Conservation (phyloP, 768 basidiomycete genomes). For the Hypholoma fasciculare region DNA sequence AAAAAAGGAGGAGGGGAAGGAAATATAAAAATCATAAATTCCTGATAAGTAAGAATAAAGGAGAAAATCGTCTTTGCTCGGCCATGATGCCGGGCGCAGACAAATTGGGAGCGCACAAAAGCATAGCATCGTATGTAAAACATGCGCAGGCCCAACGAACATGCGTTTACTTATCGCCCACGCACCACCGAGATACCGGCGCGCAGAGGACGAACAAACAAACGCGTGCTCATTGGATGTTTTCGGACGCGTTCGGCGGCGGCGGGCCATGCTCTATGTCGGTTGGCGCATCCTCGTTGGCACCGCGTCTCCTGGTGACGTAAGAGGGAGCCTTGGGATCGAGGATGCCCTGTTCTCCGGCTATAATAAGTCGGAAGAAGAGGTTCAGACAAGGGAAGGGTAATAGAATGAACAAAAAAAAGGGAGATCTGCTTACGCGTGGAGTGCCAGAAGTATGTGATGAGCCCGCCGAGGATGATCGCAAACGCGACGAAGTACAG, state of each 20-base stretch:
- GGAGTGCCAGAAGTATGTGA: constrained; percentile 86
- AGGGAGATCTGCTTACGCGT: constrained; percentile 56
- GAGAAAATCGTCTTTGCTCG: too few relatives aligned
- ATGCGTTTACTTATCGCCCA: too few relatives aligned
- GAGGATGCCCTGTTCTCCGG: constrained; percentile 71
- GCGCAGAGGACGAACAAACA: too few relatives aligned
- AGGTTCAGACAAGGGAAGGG: neutral
- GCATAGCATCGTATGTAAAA: too few relatives aligned
- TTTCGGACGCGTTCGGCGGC: neutral
- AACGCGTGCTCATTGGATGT: neutral
- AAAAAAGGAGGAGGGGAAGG: too few relatives aligned
- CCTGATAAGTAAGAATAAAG: too few relatives aligned
- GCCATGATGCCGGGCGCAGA: too few relatives aligned
- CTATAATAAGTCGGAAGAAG: constrained; percentile 30
- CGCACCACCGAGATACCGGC: too few relatives aligned
- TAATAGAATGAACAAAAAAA: neutral
- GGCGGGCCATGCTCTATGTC: constrained; percentile 14
- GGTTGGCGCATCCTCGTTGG: neutral
- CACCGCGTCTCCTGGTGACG: constrained; percentile 35
- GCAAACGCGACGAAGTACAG: constrained; percentile 82
- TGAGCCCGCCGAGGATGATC: constrained; percentile 68
- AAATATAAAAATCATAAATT: too few relatives aligned
- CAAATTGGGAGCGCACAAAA: too few relatives aligned
- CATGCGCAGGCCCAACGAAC: too few relatives aligned
- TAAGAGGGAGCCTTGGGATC: constrained; percentile 63